Conservation (phyloP, 768 basidiomycete species). For the Macrolepiota albuminosa region DNA sequence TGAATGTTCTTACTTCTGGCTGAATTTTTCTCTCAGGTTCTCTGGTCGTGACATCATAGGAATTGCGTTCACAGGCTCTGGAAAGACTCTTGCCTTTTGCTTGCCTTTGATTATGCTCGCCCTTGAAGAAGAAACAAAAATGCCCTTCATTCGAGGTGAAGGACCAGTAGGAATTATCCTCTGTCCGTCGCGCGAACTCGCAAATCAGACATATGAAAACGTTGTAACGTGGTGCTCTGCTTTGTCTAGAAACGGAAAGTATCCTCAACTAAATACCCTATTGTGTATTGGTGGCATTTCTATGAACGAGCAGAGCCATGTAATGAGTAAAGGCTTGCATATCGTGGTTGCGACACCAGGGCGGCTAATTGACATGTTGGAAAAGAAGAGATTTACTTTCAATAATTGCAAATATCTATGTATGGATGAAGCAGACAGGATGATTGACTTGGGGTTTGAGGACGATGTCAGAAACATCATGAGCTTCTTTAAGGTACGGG, state of each 20-base stretch:
- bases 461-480: slow-evolving; percentile 98
- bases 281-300: slow-evolving; percentile 97
- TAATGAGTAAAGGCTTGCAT: slow-evolving; percentile 87
- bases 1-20: slow-evolving; percentile 1
- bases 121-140: slow-evolving; percentile 86
- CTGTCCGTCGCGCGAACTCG: slow-evolving; percentile 95
- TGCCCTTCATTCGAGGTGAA: slow-evolving; percentile 90
- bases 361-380: slow-evolving; percentile 95
- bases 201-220: slow-evolving; percentile 96
- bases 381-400: slow-evolving; percentile 90
- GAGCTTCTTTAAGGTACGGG: slow-evolving; percentile 91
- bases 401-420: slow-evolving; percentile 94
- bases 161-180: slow-evolving; percentile 96
- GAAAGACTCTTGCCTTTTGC: slow-evolving; percentile 98
- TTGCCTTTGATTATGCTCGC: slow-evolving; percentile 97
- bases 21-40: slow-evolving; percentile 50
- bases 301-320: slow-evolving; percentile 96
- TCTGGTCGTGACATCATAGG: slow-evolving; percentile 97
- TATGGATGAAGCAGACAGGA: slow-evolving; percentile 99
- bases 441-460: slow-evolving; percentile 99
- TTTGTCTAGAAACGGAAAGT: slow-evolving; percentile 72
- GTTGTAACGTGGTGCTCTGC: slow-evolving; percentile 81
- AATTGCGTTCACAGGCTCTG: slow-evolving; percentile 98
- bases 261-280: slow-evolving; percentile 83
- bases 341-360: slow-evolving; percentile 97